phyloP scores from a whole-genome alignment of 2,329 filamentous ascomycete species.

The Epichloe glyceriae region DNA sequence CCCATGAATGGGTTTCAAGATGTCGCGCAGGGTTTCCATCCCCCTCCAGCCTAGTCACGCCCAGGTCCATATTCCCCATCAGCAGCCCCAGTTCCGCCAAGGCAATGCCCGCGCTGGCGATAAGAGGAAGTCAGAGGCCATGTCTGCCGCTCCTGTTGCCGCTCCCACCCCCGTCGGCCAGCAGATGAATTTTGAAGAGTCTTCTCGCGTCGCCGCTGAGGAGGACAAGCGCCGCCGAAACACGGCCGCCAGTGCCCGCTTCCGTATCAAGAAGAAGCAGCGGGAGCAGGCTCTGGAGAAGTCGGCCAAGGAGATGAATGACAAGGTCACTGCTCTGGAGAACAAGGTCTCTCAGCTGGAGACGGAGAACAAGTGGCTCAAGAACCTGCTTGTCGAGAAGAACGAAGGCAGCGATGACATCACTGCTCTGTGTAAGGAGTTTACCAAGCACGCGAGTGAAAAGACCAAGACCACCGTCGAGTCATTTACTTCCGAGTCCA shows the following conservation, averaged over 20 bases:
- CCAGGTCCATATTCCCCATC: conserved; percentile 25
- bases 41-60: conserved; percentile 42
- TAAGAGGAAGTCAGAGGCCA: conserved; percentile 33
- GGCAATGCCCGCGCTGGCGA: conserved; percentile 22
- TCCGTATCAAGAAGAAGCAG: conserved; percentile 94
- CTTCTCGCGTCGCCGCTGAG: conserved; percentile 61
- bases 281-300: conserved; percentile 76
- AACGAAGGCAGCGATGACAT: conserved; percentile 50
- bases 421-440: conserved; percentile 38
- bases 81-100: conserved; percentile 21
- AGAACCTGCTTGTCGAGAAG: conserved; percentile 71
- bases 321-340: conserved; percentile 65
- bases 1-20: conserved; percentile 30
- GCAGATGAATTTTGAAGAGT: conserved; percentile 52
- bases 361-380: conserved; percentile 72
- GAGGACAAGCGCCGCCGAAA: conserved; percentile 85
- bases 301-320: conserved; percentile 69
- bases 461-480: conserved; percentile 18
- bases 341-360: conserved; percentile 63
- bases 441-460: conserved; percentile 25
- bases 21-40: conserved; percentile 28
- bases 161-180: conserved; percentile 15
- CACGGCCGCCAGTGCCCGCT: conserved; percentile 76
- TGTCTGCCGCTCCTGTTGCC: conserved; percentile 16
- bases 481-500: conserved; percentile 9